A percentile compares a stretch with the other conserved stretches of the same genome.
Conservation (phyloP, 2,329 filamentous ascomycete genomes). For the Phaeosphaeria sp. region DNA sequence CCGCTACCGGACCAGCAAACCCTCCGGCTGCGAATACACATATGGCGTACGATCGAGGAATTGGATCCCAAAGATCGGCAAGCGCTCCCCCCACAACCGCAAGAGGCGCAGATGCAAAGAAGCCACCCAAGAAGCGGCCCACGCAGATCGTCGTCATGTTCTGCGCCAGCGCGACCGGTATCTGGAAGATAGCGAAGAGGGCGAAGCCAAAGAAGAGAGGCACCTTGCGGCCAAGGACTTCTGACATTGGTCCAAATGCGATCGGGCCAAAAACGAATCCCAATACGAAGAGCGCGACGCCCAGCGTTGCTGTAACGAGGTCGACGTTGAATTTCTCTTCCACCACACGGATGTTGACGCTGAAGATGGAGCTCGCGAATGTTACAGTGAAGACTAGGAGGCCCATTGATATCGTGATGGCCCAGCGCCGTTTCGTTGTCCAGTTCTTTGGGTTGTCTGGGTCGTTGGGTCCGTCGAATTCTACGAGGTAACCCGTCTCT, state of each 20-base stretch:
- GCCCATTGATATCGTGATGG: constrained; percentile 70
- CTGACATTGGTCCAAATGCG: constrained; percentile 58
- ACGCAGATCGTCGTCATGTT: constrained; percentile 60
- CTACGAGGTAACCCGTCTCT: constrained; percentile 59
- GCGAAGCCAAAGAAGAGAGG: constrained; percentile 42
- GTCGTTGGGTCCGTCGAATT: constrained; percentile 76
- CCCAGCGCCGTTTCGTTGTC: constrained; percentile 69
- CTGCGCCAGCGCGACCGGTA: constrained; percentile 50
- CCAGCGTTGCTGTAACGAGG: constrained; percentile 55
- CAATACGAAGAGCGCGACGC: constrained; percentile 56
- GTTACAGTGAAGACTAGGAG: constrained; percentile 49
- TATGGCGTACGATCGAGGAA: constrained; percentile 45
- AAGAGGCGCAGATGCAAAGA: constrained; percentile 55
- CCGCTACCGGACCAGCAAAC: constrained; percentile 48
- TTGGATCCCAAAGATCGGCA: constrained; percentile 46
- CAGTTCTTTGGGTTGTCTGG: constrained; percentile 75
- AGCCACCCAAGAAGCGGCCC: constrained; percentile 59
- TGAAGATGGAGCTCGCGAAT: constrained; percentile 63
- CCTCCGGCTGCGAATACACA: constrained; percentile 45
- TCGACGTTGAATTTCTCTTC: constrained; percentile 56
- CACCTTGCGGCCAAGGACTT: constrained; percentile 54
- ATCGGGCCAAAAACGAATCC: constrained; percentile 58
- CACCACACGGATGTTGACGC: constrained; percentile 63
- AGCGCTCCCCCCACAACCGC: constrained; percentile 45
- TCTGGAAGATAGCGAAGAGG: constrained; percentile 50